Evolutionary conservation across 2,329 filamentous ascomycete species (phyloP), one percentile per base, ranked within the genome.

Genomic region (Pezicula radicicola): DNA sequence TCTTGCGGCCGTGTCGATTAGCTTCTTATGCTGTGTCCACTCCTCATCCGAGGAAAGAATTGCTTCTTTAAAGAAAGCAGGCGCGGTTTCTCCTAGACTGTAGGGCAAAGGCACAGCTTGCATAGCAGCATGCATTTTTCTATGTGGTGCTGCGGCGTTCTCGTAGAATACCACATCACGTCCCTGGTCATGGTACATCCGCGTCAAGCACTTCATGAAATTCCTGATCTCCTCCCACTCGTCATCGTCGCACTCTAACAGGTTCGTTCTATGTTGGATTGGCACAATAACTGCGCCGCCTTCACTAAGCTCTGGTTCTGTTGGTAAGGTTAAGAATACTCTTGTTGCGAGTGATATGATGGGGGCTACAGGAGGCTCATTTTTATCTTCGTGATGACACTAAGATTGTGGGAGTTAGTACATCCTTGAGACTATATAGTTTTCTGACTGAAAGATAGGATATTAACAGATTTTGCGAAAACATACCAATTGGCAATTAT

Each of bases 151-250:
- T 0, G 91, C 92, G 2, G 94, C 94, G 67, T 99, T 97, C 67
- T 99, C 94, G 75, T 99, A 99, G 73, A 99, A 99, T 56, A 99
- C 76, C 9, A 97, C 92, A 62, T 94, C 90, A 48, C 89, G 88
- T 10, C 92, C 91, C 69, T 95, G 91, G 41, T 92, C 88, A 72
- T 96, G 91, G 71, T 97, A 99, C 83, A 97, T 88, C 42, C 93
- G 85, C 4, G 88, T 97, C 18, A 99, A 78, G 53, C 84, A 88
- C 74, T 99, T 99, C 93, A 97, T 97, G 67, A 99, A 99, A 69
- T 99, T 99, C 60, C 94, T 88, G 6, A 99, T 87, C 71, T 99
- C 94, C 67, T 99, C 94, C 95, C 95, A 99, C 68, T 99, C 94
- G 66, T 99, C 94, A 65, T 99, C 93, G 69, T 97, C 93, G 69